These are phyloP conservation scores for Aspergillus pseudoglaucus DNA, from an alignment of 2,329 filamentous ascomycete species.

Conservation along the genomic window DNA sequence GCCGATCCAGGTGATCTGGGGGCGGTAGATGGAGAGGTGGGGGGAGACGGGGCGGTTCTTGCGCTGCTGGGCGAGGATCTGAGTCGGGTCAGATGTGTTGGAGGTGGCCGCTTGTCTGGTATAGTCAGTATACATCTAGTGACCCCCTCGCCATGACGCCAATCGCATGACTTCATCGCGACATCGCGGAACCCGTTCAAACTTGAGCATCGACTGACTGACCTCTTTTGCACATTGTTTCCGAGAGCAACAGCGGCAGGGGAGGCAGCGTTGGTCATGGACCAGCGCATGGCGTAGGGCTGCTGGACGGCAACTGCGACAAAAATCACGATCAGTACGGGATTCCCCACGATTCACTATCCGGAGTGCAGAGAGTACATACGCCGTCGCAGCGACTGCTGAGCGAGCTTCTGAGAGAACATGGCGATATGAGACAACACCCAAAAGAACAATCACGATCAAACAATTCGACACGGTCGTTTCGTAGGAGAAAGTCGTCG, in stretches of 20 bases:
- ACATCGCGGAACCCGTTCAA: not conserved
- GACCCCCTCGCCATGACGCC: not conserved
- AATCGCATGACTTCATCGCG: not conserved
- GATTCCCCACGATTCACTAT: not conserved
- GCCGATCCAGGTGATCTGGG: conserved; percentile 77
- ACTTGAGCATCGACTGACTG: conserved; percentile 10
- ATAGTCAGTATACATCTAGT: conserved; percentile 6
- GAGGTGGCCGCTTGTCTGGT: conserved; percentile 25
- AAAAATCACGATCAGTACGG: conserved; percentile 15
- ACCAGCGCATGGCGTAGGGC: conserved; percentile 36
- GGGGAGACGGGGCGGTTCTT: conserved; percentile 73
- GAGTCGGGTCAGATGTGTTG: conserved; percentile 27
- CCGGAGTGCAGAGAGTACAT: conserved; percentile 19
- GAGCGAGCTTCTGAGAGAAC: conserved; percentile 43
- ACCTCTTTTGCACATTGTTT: conserved; percentile 41
- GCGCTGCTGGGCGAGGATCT: conserved; percentile 74
- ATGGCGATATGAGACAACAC: conserved; percentile 24
- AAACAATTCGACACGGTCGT: conserved; percentile 3
- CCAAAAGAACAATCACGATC: not conserved
- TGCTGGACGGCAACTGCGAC: conserved; percentile 40
- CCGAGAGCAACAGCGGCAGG: conserved; percentile 40
- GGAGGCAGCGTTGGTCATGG: conserved; percentile 37
- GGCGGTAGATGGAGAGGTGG: conserved; percentile 78
- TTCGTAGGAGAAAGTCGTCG: not conserved
- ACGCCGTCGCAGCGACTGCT: conserved; percentile 45